Evolutionary conservation across 2,329 filamentous ascomycete species (phyloP).

Genomic region (Aspergillus sp.): DNA sequence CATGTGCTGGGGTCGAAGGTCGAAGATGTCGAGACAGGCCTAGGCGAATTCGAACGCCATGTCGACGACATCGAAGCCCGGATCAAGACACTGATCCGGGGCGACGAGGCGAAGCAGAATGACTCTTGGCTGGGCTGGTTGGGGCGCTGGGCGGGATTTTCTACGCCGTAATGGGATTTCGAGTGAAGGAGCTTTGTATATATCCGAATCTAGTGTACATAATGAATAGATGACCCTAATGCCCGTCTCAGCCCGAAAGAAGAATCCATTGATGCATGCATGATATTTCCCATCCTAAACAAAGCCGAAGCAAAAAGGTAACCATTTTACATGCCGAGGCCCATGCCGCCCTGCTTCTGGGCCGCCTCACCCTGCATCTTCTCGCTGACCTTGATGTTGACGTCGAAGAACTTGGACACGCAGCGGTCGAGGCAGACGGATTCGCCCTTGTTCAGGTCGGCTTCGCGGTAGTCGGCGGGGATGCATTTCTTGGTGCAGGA

Average conservation of each 20-base stretch:
- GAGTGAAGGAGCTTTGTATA: not conserved
- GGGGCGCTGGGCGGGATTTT: slow-evolving; percentile 26
- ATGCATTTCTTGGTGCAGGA: slow-evolving; percentile 94
- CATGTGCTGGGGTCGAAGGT: slow-evolving; percentile 75
- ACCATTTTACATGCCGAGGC: slow-evolving; percentile 47
- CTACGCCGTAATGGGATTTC: slow-evolving; percentile 10
- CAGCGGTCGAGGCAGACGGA: slow-evolving; percentile 97
- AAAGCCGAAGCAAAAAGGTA: not conserved
- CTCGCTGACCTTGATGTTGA: slow-evolving; percentile 96
- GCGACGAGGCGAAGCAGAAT: slow-evolving; percentile 62
- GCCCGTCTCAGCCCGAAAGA: not conserved
- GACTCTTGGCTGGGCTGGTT: slow-evolving; percentile 61
- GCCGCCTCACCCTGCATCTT: slow-evolving; percentile 88
- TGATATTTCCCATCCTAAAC: not conserved
- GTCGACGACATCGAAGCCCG: slow-evolving; percentile 68
- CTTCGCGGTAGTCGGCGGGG: slow-evolving; percentile 87
- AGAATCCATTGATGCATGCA: not conserved
- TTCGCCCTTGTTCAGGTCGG: slow-evolving; percentile 97
- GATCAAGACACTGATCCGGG: slow-evolving; percentile 60
- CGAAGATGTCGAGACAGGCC: slow-evolving; percentile 80
- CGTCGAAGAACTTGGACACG: slow-evolving; percentile 97
- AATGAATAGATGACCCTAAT: not conserved
- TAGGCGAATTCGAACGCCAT: slow-evolving; percentile 74
- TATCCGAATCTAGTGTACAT: slow-evolving; percentile 2
- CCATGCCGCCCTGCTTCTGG: slow-evolving; percentile 58